phyloP scores from a whole-genome alignment of 345 rosid genomes.

The Diplotaxis tenuifolia region DNA sequence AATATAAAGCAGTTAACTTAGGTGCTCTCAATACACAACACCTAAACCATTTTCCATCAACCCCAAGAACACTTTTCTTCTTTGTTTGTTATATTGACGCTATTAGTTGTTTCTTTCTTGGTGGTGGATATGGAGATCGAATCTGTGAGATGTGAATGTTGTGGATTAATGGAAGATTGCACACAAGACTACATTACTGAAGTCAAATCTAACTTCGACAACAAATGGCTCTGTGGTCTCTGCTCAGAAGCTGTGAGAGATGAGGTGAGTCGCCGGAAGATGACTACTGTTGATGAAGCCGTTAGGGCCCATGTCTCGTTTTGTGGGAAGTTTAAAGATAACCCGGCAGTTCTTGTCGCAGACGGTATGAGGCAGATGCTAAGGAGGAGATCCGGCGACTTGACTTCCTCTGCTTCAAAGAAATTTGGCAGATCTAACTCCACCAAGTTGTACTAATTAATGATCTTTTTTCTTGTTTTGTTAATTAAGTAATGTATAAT shows the following conservation, averaged over 20 bases:
- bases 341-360: conserved; percentile 88
- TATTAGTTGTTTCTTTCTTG: background rate
- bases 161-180: conserved; percentile 88
- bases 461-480: background rate
- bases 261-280: conserved; percentile 55
- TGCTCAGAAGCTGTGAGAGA: conserved; percentile 92
- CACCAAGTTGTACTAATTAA: conserved; percentile 43
- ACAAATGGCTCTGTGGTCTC: conserved; percentile 94
- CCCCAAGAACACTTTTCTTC: background rate
- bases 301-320: conserved; percentile 92
- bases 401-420: conserved; percentile 63
- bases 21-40: conserved; percentile 17
- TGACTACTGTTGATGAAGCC: conserved; percentile 64
- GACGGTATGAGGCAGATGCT: conserved; percentile 96
- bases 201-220: conserved; percentile 77
- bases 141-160: conserved; percentile 81
- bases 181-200: conserved; percentile 72
- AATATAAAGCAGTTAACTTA: conserved; percentile 16
- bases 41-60: conserved; percentile 17
- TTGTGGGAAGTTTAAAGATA: conserved; percentile 79
- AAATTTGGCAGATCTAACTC: conserved; percentile 68
- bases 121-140: conserved; percentile 73
- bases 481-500: conserved; percentile 30
- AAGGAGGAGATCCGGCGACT: conserved; percentile 72
- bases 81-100: background rate